Conservation (phyloP, 805 yeast species). For the Starmerella bombicola region DNA sequence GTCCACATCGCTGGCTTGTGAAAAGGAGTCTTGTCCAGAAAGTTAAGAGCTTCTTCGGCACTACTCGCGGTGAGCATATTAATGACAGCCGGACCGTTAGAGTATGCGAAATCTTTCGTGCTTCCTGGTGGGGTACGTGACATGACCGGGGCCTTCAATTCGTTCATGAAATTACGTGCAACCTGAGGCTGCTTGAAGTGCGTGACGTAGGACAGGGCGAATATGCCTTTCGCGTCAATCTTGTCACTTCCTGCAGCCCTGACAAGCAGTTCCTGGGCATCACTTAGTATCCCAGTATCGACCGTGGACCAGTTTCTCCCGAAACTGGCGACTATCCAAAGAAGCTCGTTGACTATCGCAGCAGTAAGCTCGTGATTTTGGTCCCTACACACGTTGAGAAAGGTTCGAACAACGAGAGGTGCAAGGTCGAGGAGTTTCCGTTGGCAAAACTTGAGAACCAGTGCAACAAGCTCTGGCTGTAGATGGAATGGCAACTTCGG, state of each 20-base stretch:
- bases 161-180: slow-evolving; percentile 11
- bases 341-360: slow-evolving; percentile 21
- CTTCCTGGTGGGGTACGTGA: slow-evolving; percentile 5
- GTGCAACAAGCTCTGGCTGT: slow-evolving; percentile 19
- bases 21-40: slow-evolving; percentile 7
- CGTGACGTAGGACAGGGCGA: slow-evolving; percentile 24
- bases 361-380: slow-evolving; percentile 3
- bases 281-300: slow-evolving; percentile 18
- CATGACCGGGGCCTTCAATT: slow-evolving; percentile 2
- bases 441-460: slow-evolving; percentile 21
- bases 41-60: slow-evolving; percentile 12
- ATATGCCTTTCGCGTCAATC: slow-evolving; percentile 26
- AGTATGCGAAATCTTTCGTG: slow-evolving; percentile 15
- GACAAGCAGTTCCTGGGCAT: slow-evolving; percentile 24
- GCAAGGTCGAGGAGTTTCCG: slow-evolving; percentile 19
- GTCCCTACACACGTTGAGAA: too few relatives aligned
- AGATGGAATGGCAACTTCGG: slow-evolving; percentile 9
- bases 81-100: slow-evolving; percentile 11
- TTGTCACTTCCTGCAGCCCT: slow-evolving; percentile 12
- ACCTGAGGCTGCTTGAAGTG: slow-evolving; percentile 12
- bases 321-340: slow-evolving; percentile 25
- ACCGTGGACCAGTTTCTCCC: slow-evolving; percentile 22
- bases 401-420: slow-evolving; percentile 23
- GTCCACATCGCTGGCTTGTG: slow-evolving; percentile 23
- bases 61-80: slow-evolving; percentile 11